phyloP scores from a whole-genome alignment of 768 basidiomycete genomes.

The Mycena vitilis region DNA sequence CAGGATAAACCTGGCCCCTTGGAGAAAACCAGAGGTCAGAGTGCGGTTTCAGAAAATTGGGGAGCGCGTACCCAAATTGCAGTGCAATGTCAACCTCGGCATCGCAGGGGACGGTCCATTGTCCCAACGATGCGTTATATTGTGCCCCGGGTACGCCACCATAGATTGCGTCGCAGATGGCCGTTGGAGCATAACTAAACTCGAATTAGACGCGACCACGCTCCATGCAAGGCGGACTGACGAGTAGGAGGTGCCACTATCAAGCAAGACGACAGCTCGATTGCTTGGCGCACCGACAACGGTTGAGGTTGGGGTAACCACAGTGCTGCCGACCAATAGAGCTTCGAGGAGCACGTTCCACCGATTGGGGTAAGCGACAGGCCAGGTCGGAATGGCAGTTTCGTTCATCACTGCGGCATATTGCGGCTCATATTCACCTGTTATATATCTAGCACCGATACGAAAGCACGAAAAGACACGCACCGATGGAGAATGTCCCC shows the following conservation, averaged over 20 bases:
- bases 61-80: constrained; percentile 72
- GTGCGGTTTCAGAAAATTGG: background rate
- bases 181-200: constrained; percentile 74
- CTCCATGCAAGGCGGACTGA: constrained; percentile 47
- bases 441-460: constrained; percentile 6
- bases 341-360: constrained; percentile 87
- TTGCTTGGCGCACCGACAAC: constrained; percentile 71
- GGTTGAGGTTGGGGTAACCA: constrained; percentile 62
- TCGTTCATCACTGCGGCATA: constrained; percentile 71
- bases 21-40: constrained; percentile 29
- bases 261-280: constrained; percentile 80
- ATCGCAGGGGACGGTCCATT: constrained; percentile 82
- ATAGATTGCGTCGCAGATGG: constrained; percentile 78
- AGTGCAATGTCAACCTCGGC: constrained; percentile 83
- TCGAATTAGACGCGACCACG: constrained; percentile 23
- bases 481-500: constrained; percentile 81
- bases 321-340: constrained; percentile 67
- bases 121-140: constrained; percentile 61
- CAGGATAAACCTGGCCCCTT: constrained; percentile 79
- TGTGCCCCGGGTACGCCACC: constrained; percentile 70
- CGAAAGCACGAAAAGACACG: constrained; percentile 30
- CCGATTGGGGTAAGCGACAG: constrained; percentile 66
- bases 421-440: constrained; percentile 74
- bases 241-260: constrained; percentile 88
- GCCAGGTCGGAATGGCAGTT: constrained; percentile 79